A percentile compares a stretch with the other conserved stretches of the same genome.
Evolutionary conservation across 305 asterid genomes (phyloP).

Genomic region (Fraxinus latifolia): DNA sequence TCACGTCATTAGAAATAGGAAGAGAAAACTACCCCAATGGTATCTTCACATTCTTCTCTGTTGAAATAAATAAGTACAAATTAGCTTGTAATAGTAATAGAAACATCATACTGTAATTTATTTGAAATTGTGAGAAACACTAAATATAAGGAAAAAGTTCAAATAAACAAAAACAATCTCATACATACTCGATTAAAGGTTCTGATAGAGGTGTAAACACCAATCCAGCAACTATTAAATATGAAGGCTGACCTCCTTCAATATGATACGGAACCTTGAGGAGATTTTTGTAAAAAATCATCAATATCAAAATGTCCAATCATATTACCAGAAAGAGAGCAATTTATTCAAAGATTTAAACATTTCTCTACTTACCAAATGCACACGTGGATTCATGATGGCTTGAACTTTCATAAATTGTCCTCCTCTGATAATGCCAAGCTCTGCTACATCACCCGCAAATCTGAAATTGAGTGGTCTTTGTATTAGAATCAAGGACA

Average conservation of each 20-base stretch:
- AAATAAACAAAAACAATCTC: conserved; percentile 20
- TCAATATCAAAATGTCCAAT: conserved; percentile 17
- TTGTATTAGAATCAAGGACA: conserved; percentile 15
- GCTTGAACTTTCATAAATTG: conserved; percentile 65
- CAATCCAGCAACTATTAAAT: conserved; percentile 89
- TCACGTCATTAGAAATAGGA: conserved; percentile 18
- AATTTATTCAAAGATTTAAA: conserved; percentile 16
- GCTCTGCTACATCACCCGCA: conserved; percentile 79
- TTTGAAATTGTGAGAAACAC: neutral
- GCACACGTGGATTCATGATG: conserved; percentile 65
- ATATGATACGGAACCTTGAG: conserved; percentile 91
- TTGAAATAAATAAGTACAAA: conserved; percentile 33
- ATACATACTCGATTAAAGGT: conserved; percentile 80
- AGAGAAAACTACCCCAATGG: conserved; percentile 69
- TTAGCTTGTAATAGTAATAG: conserved; percentile 17
- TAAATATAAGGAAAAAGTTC: neutral
- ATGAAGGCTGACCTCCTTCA: conserved; percentile 93
- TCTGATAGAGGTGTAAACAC: conserved; percentile 98
- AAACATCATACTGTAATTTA: conserved; percentile 10
- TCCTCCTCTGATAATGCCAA: conserved; percentile 84
- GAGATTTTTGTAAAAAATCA: conserved; percentile 19
- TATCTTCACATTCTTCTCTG: conserved; percentile 95
- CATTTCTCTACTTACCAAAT: conserved; percentile 54
- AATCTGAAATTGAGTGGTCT: conserved; percentile 47
- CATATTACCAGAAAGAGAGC: conserved; percentile 11